Evolutionary conservation across 768 basidiomycete genomes (phyloP).

Genomic region (Mycena indigotica): DNA sequence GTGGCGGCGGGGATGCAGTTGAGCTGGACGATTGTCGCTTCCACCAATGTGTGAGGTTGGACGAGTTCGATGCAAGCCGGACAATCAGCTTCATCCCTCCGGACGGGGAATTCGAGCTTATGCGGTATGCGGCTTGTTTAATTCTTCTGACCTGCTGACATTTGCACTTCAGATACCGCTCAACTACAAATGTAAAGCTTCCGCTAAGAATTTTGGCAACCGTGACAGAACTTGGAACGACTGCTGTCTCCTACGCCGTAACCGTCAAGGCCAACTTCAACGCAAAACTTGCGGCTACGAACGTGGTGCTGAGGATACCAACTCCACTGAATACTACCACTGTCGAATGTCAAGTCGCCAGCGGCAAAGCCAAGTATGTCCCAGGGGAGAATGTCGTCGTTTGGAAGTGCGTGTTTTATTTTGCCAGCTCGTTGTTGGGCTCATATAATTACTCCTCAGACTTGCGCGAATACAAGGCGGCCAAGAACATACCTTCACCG

Average conservation of each 20-base stretch:
- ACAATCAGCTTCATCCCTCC: slow-evolving; percentile 98
- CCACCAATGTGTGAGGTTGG: slow-evolving; percentile 95
- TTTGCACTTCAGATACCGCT: slow-evolving; percentile 72
- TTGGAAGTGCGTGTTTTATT: slow-evolving; percentile 81
- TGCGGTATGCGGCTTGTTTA: slow-evolving; percentile 63
- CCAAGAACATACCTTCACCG: slow-evolving; percentile 85
- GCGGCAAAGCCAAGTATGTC: slow-evolving; percentile 96
- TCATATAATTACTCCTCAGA: slow-evolving; percentile 44
- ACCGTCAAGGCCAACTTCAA: slow-evolving; percentile 88
- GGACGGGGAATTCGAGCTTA: slow-evolving; percentile 98
- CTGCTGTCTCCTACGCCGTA: slow-evolving; percentile 88
- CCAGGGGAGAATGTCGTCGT: slow-evolving; percentile 95
- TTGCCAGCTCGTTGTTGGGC: slow-evolving; percentile 1
- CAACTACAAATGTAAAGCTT: slow-evolving; percentile 94
- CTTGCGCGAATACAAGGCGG: slow-evolving; percentile 92
- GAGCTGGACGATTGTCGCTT: slow-evolving; percentile 98
- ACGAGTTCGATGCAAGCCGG: slow-evolving; percentile 91
- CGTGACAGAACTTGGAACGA: slow-evolving; percentile 90
- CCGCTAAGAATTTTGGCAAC: slow-evolving; percentile 89
- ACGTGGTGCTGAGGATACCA: slow-evolving; percentile 90
- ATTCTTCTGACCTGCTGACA: background rate
- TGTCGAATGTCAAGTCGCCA: slow-evolving; percentile 88
- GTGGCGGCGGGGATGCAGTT: slow-evolving; percentile 73
- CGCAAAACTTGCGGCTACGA: slow-evolving; percentile 89
- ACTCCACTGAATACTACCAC: slow-evolving; percentile 93